Evolutionary conservation across 768 basidiomycete genomes (phyloP).

Genomic region (Lentinula edodes): DNA sequence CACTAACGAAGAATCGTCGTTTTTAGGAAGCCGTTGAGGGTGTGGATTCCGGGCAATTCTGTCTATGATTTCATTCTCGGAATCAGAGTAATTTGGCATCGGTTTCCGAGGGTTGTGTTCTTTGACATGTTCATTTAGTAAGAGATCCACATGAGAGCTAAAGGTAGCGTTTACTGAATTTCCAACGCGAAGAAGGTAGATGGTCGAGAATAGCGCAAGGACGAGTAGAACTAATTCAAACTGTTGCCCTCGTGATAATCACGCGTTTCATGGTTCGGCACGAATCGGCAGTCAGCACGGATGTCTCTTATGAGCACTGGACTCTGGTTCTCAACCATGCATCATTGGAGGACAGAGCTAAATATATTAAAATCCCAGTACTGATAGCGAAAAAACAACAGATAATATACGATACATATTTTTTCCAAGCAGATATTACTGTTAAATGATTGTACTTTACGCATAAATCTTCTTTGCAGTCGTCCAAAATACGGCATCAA

Average conservation of each 20-base stretch:
- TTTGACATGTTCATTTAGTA: background rate
- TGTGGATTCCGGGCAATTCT: slow-evolving; percentile 4
- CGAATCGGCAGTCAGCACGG: too few relatives aligned
- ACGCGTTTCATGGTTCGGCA: background rate
- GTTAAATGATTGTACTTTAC: background rate
- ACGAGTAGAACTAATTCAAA: background rate
- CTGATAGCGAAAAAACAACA: background rate
- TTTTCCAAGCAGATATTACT: too few relatives aligned
- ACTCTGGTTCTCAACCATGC: too few relatives aligned
- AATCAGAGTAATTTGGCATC: slow-evolving; percentile 5
- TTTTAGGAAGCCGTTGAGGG: background rate
- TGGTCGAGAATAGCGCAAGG: background rate
- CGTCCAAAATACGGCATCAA: slow-evolving; percentile 66
- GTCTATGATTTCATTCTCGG: background rate
- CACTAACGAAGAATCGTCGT: slow-evolving; percentile 30
- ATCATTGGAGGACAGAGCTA: too few relatives aligned
- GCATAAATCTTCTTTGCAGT: slow-evolving; percentile 46
- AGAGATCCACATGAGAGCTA: background rate
- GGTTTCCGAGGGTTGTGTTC: background rate
- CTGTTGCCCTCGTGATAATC: background rate
- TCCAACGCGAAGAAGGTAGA: background rate
- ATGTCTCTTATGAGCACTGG: too few relatives aligned
- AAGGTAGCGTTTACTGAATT: background rate
- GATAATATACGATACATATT: background rate
- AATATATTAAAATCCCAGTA: too few relatives aligned